A percentile compares a stretch with the other conserved stretches of the same genome.
These are phyloP conservation scores for Globisporangium emineosum DNA, from an alignment of 352 stramenopile genomes.

Conservation along the genomic window DNA sequence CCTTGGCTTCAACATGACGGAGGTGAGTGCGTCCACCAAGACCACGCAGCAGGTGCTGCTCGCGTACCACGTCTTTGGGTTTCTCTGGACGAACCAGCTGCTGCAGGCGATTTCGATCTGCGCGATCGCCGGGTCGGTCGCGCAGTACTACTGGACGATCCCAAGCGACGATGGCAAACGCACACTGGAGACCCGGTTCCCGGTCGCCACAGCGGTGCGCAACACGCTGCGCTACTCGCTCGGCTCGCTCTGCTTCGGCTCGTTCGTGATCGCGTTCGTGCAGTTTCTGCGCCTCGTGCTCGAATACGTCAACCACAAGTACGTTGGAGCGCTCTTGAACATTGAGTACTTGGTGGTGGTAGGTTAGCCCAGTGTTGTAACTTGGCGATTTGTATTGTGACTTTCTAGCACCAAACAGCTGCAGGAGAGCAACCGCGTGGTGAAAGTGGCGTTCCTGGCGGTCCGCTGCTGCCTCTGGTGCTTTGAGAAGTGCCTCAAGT, in stretches of 20 bases:
- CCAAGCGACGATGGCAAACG: slow-evolving; percentile 30
- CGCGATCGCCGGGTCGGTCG: slow-evolving; percentile 88
- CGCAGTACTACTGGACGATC: slow-evolving; percentile 92
- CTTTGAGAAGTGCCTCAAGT: slow-evolving; percentile 95
- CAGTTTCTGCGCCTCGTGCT: slow-evolving; percentile 93
- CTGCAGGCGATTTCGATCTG: slow-evolving; percentile 95
- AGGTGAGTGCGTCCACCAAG: slow-evolving; percentile 31
- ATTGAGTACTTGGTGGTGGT: background rate
- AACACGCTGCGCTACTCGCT: slow-evolving; percentile 88
- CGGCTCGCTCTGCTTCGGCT: slow-evolving; percentile 95
- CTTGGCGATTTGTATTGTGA: background rate
- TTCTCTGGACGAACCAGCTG: slow-evolving; percentile 96
- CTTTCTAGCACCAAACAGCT: slow-evolving; percentile 63
- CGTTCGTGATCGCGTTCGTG: slow-evolving; percentile 96
- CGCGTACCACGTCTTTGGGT: slow-evolving; percentile 91
- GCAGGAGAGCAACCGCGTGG: slow-evolving; percentile 63
- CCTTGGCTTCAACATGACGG: slow-evolving; percentile 18
- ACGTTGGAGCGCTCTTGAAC: slow-evolving; percentile 17
- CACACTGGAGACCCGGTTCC: slow-evolving; percentile 51
- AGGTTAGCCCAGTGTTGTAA: background rate
- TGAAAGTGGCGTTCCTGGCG: slow-evolving; percentile 81
- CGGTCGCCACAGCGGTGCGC: slow-evolving; percentile 52
- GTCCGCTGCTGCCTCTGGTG: slow-evolving; percentile 94
- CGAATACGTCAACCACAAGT: slow-evolving; percentile 94
- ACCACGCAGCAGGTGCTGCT: slow-evolving; percentile 54